A percentile compares a stretch with the other conserved stretches of the same genome.
Conservation (phyloP, 768 basidiomycete genomes). For the Rhodosporidiobolus sp. region DNA sequence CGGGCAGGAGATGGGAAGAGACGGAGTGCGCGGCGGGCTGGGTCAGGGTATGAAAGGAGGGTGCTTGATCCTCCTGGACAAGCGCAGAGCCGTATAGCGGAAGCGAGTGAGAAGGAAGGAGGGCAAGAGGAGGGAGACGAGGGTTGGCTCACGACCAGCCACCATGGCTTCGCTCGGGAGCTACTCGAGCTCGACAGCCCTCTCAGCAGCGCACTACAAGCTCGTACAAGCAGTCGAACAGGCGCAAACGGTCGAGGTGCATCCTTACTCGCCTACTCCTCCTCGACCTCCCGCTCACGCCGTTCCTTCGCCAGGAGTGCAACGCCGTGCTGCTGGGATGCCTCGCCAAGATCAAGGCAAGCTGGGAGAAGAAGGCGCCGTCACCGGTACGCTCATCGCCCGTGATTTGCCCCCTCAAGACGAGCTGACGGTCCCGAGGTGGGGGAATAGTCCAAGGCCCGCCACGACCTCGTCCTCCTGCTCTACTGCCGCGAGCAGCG, state of each 20-base stretch:
- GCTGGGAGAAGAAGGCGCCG: not conserved
- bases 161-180: not conserved
- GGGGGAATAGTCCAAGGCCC: not conserved
- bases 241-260: not conserved
- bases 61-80: no score
- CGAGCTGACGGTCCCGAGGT: not conserved
- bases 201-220: slow-evolving; percentile 25
- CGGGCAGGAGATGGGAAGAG: no score
- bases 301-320: not conserved
- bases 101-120: no score
- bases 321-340: not conserved
- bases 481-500: slow-evolving; percentile 23
- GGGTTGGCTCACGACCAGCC: no score
- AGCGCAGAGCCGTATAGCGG: no score
- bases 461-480: slow-evolving; percentile 16
- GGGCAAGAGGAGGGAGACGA: no score
- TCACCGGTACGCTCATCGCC: not conserved
- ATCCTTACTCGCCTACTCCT: not conserved
- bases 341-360: not conserved
- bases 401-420: not conserved
- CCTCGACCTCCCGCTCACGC: not conserved
- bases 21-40: no score
- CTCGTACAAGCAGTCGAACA: slow-evolving; percentile 15
- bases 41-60: no score
- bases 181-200: slow-evolving; percentile 7